Evolutionary conservation across 768 basidiomycete species (phyloP), one percentile per base, ranked within the genome.

Genomic region (Mycena capillaripes): DNA sequence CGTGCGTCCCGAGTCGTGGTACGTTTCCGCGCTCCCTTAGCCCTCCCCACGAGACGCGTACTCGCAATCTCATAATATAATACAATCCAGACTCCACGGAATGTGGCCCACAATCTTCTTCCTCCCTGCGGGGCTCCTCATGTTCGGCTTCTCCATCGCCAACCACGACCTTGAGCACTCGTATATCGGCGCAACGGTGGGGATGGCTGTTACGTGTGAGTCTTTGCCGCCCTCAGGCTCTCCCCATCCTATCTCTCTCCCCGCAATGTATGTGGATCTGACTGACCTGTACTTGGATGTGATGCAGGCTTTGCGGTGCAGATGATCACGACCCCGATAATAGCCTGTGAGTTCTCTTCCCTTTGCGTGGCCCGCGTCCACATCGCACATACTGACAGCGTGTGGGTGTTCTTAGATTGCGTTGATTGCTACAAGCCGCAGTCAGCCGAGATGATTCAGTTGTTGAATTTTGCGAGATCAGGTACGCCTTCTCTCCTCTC

Each of bases 371-470:
- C 10, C 38, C 11, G 11, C 38, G 7, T 38, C 1, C 38, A n/a
- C n/a, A n/a, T 3, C 38, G 8, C 25, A 23, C 7, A 34, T 64
- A 1, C 36, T 61, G 23, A 50, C 38, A 16, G n/a, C 57, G 14
- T n/a, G 16, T 27, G 8, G 38, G 36, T 2, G 14, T 42, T 11
- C 12, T 14, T 62, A 69, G 71, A 73, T 46, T 75, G 70, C 25
- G 73, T 76, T 23, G 76, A 76, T 46, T 76, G 76, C 50, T 76
- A 76, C 70, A 74, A 76, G 62, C 72, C 72, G 29, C 73, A 76
- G 67, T 50, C 75, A 2, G 72, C 75, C 53, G 72, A 76, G 9
- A 70, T 76, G 7, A 70, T 75, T 40, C 73, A 74, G 42, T 27
- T 76, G 23, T 30, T 76, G 32, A 76, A 75, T 60, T 76, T 76